Percentiles rank a stretch among this genome's conserved stretches.
phyloP scores from a whole-genome alignment of 768 basidiomycete species.

The Fibroporia radiculosa region DNA sequence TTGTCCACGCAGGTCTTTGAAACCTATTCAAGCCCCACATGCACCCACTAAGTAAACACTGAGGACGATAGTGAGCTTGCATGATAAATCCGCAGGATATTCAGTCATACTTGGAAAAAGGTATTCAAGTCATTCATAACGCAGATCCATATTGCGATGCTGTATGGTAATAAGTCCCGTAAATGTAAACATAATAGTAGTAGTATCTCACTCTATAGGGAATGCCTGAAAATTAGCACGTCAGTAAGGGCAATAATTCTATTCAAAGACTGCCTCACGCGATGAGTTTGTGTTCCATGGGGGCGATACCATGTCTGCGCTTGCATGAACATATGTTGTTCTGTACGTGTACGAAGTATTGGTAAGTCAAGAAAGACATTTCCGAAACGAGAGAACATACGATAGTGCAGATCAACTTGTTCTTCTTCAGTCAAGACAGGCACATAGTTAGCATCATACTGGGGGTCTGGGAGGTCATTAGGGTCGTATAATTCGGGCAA shows the following conservation, averaged over 20 bases:
- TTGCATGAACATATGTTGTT: conserved; percentile 61
- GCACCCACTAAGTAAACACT: conserved; percentile 61
- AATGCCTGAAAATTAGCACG: conserved; percentile 50
- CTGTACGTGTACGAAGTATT: conserved; percentile 24
- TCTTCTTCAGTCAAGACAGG: conserved; percentile 63
- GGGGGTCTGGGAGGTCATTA: conserved; percentile 78
- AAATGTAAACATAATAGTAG: not conserved
- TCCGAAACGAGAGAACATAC: conserved; percentile 20
- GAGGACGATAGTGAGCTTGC: no score
- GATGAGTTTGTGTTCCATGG: conserved; percentile 76
- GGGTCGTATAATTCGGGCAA: conserved; percentile 63
- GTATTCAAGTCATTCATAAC: conserved; percentile 71
- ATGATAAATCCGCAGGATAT: not conserved
- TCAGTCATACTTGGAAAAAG: conserved; percentile 47
- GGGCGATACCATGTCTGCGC: conserved; percentile 83
- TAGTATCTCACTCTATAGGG: conserved; percentile 48
- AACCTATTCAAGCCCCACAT: conserved; percentile 82
- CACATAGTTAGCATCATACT: conserved; percentile 60
- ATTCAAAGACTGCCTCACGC: conserved; percentile 31
- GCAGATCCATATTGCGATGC: conserved; percentile 67
- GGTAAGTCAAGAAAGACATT: not conserved
- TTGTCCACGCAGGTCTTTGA: conserved; percentile 61
- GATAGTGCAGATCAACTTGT: conserved; percentile 55
- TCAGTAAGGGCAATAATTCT: conserved; percentile 3
- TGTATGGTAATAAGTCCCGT: conserved; percentile 15